phyloP scores from a whole-genome alignment of 176 grass and related monocot genomes.

The Cenchrus purpureus region DNA sequence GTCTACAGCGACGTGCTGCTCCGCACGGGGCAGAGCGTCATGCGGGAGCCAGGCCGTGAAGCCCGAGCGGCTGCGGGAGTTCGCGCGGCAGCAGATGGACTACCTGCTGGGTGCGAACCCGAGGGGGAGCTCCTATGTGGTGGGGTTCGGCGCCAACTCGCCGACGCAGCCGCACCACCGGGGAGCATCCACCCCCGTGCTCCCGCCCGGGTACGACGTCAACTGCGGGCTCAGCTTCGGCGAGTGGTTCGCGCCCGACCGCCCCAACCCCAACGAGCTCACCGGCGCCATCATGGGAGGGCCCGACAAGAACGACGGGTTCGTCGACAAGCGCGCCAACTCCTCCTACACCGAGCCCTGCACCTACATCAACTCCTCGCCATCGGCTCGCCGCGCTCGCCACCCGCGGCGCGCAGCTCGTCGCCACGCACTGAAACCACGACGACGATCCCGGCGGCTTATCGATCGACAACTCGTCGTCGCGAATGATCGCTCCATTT shows the following conservation, averaged over 20 bases:
- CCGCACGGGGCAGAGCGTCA: constrained; percentile 56
- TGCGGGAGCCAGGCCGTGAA: constrained; percentile 54
- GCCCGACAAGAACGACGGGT: constrained; percentile 68
- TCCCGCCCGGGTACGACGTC: constrained; percentile 18
- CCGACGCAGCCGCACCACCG: constrained; percentile 87
- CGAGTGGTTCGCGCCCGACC: constrained; percentile 64
- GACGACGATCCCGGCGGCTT: too few relatives aligned
- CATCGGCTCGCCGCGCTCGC: constrained; percentile 90
- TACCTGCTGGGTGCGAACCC: constrained; percentile 90
- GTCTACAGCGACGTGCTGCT: constrained; percentile 73
- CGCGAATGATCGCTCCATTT: too few relatives aligned
- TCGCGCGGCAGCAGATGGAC: constrained; percentile 94
- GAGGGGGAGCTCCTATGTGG: constrained; percentile 71
- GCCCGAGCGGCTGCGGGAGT: constrained; percentile 60
- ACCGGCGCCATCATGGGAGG: constrained; percentile 91
- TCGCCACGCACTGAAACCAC: constrained; percentile 33
- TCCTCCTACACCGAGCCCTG: constrained; percentile 67
- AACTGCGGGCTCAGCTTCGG: constrained; percentile 83
- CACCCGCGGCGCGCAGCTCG: constrained; percentile 39
- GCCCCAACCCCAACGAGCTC: constrained; percentile 80
- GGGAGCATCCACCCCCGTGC: constrained; percentile 69
- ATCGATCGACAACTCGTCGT: too few relatives aligned
- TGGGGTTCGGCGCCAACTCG: constrained; percentile 70
- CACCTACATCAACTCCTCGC: constrained; percentile 98
- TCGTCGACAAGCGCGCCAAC: constrained; percentile 63